These are phyloP conservation scores for Vickermania spadyakhi DNA, from an alignment of 208 protist genomes.

Conservation along the genomic window DNA sequence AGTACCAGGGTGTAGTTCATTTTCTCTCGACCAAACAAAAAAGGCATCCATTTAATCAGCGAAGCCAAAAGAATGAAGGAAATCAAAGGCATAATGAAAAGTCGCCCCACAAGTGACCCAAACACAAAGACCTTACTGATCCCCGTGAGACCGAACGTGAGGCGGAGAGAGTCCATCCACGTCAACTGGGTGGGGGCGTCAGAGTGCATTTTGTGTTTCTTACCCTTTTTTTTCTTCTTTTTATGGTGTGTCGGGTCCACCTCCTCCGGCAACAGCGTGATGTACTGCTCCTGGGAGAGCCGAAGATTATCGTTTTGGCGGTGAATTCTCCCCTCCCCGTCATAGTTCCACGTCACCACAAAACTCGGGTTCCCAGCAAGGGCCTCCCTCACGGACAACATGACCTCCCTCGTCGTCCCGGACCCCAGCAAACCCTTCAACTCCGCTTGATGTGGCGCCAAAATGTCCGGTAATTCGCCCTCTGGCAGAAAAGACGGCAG, in stretches of 20 bases:
- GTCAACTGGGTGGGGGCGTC: too few relatives aligned
- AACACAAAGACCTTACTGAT: slow-evolving; percentile 46
- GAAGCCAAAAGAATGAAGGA: slow-evolving; percentile 35
- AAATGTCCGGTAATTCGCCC: neutral
- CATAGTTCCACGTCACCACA: neutral
- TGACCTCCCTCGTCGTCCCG: neutral
- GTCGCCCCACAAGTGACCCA: slow-evolving; percentile 37
- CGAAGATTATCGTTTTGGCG: too few relatives aligned
- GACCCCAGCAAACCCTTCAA: neutral
- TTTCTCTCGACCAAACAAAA: slow-evolving; percentile 35
- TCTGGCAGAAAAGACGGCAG: neutral
- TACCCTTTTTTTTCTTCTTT: too few relatives aligned
- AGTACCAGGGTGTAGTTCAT: slow-evolving; percentile 51
- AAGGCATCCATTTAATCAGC: slow-evolving; percentile 25
- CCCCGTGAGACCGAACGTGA: slow-evolving; percentile 22
- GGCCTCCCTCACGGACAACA: neutral
- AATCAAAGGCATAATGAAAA: slow-evolving; percentile 46
- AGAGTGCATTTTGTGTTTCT: too few relatives aligned
- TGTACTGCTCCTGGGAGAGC: too few relatives aligned
- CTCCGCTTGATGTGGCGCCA: neutral
- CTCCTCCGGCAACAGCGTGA: too few relatives aligned
- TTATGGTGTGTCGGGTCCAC: too few relatives aligned
- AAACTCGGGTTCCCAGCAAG: too few relatives aligned
- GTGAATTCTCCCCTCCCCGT: neutral
- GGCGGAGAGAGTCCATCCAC: neutral